These are phyloP conservation scores for Leucaena leucocephala DNA, from an alignment of 306 rosid genomes.

Conservation along the genomic window DNA sequence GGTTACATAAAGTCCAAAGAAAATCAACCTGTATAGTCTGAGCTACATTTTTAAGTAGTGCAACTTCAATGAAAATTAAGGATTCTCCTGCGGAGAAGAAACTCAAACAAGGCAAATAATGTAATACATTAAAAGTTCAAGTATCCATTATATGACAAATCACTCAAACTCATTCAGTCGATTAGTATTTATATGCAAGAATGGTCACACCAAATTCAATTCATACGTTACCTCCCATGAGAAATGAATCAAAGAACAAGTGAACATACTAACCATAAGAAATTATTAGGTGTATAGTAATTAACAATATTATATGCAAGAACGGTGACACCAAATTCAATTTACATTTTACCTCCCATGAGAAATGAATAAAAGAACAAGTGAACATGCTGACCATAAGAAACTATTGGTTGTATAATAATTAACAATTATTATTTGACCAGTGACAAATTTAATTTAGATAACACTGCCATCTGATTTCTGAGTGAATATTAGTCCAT, in stretches of 20 bases:
- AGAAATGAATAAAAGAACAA: not conserved
- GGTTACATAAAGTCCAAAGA: conserved; percentile 28
- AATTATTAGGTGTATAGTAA: no score
- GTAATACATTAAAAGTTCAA: not conserved
- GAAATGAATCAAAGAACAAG: no score
- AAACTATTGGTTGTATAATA: conserved; percentile 24
- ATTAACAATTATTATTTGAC: conserved; percentile 14
- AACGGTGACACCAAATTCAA: no score
- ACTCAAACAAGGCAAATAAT: not conserved
- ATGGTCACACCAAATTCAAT: no score
- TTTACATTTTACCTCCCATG: no score
- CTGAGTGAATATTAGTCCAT: no score
- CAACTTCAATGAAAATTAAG: conserved; percentile 72
- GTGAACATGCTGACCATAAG: not conserved
- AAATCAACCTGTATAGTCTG: conserved; percentile 55
- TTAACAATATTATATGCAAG: no score
- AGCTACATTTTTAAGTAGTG: conserved; percentile 63
- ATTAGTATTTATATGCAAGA: no score
- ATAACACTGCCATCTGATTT: not conserved
- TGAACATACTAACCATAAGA: no score
- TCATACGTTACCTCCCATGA: no score
- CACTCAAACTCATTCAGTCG: no score
- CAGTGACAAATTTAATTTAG: not conserved
- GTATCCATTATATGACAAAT: not conserved
- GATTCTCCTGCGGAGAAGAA: conserved; percentile 50